Conservation (phyloP, 2,329 filamentous ascomycete species). For the Aureobasidium vineae region DNA sequence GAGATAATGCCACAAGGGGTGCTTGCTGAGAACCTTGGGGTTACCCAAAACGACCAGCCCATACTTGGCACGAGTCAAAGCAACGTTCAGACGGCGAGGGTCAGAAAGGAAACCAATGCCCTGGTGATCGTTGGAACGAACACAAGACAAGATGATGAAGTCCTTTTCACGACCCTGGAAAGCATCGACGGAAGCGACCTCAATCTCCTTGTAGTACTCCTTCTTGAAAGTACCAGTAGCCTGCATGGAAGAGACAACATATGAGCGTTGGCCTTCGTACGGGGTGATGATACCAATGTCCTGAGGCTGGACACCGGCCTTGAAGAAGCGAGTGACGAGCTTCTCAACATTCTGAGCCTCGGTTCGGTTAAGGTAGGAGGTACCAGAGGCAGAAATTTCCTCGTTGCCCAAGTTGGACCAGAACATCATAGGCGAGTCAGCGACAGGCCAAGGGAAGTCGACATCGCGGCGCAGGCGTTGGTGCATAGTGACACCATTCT, state of each 20-base stretch:
- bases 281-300: conserved; percentile 98
- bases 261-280: conserved; percentile 97
- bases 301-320: conserved; percentile 88
- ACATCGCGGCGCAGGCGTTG: conserved; percentile 88
- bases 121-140: conserved; percentile 97
- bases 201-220: conserved; percentile 97
- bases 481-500: conserved; percentile 91
- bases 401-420: conserved; percentile 98
- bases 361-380: conserved; percentile 95
- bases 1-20: conserved; percentile 95
- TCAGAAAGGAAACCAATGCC: conserved; percentile 99
- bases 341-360: conserved; percentile 98
- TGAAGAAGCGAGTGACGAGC: conserved; percentile 97
- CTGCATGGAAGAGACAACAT: conserved; percentile 99
- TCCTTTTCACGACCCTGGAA: conserved; percentile 99
- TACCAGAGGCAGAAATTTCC: conserved; percentile 96
- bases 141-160: conserved; percentile 96
- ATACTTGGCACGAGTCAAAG: conserved; percentile 93
- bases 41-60: conserved; percentile 96
- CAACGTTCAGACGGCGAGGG: conserved; percentile 94
- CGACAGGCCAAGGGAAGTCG: conserved; percentile 96
- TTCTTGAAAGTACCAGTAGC: conserved; percentile 97
- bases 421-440: conserved; percentile 98
- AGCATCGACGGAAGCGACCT: conserved; percentile 96
- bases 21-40: conserved; percentile 95